These are phyloP conservation scores for Rhododendron kiyosumense DNA, from an alignment of 148 eudicot genomes.

Conservation along the genomic window DNA sequence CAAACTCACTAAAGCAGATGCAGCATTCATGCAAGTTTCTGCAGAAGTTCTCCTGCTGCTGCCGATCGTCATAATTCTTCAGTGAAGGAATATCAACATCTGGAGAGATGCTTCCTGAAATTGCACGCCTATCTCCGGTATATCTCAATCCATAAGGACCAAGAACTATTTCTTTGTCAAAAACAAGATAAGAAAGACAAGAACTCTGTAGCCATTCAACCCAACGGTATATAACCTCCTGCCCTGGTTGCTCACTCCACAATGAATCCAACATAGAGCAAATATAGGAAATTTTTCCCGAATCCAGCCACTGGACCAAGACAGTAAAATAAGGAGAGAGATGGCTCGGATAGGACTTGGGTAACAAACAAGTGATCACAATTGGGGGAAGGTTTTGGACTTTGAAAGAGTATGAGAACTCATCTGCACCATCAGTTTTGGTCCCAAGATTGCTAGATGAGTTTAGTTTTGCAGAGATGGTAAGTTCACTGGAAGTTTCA, in stretches of 20 bases:
- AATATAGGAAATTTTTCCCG: conserved; percentile 50
- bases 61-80: conserved; percentile 68
- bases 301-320: conserved; percentile 78
- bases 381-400: conserved; percentile 79
- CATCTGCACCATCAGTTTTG: conserved; percentile 28
- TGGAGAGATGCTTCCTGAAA: conserved; percentile 71
- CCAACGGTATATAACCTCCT: conserved; percentile 82
- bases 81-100: conserved; percentile 79
- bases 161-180: conserved; percentile 56
- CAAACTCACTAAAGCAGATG: conserved; percentile 80
- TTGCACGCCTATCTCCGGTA: conserved; percentile 66
- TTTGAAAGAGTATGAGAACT: conserved; percentile 63
- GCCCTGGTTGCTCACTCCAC: conserved; percentile 79
- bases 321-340: conserved; percentile 67
- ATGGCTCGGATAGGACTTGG: conserved; percentile 84
- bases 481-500: conserved; percentile 49
- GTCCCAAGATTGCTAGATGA: conserved; percentile 23
- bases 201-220: conserved; percentile 73
- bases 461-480: conserved; percentile 55
- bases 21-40: conserved; percentile 69
- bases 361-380: conserved; percentile 68
- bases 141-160: conserved; percentile 60
- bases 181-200: conserved; percentile 66
- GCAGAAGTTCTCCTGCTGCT: conserved; percentile 52
- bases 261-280: conserved; percentile 73